Evolutionary conservation across 176 grass and related monocot species (phyloP).

Genomic region (Carex myosuroides): DNA sequence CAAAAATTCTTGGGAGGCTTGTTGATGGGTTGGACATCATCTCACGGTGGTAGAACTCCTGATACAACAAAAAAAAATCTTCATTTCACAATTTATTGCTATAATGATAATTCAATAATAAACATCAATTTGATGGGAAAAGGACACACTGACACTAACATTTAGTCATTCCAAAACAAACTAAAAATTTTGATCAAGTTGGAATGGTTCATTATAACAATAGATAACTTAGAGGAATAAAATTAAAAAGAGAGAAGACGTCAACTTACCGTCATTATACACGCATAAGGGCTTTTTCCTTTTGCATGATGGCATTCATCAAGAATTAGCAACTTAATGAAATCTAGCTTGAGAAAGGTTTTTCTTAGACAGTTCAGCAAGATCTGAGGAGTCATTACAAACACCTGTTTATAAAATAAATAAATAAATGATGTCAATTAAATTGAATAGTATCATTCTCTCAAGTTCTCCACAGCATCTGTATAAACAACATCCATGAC

Average conservation of each 20-base stretch:
- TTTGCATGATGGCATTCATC: slow-evolving; percentile 68
- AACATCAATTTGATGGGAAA: neutral
- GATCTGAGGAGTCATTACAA: slow-evolving; percentile 87
- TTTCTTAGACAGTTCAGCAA: slow-evolving; percentile 60
- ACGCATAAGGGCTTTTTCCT: slow-evolving; percentile 48
- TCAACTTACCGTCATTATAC: slow-evolving; percentile 50
- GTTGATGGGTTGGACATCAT: slow-evolving; percentile 24
- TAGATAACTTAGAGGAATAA: neutral
- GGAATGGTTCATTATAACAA: neutral
- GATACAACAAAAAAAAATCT: neutral
- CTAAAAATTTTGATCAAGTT: neutral
- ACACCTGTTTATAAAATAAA: slow-evolving; percentile 31
- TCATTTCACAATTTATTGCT: neutral
- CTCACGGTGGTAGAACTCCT: slow-evolving; percentile 73
- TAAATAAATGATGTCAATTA: neutral
- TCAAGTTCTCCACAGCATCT: neutral
- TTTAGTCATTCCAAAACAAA: too few species aligned
- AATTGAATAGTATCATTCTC: neutral
- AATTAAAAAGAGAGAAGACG: neutral
- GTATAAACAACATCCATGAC: neutral
- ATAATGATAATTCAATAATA: slow-evolving; percentile 14
- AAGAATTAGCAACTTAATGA: slow-evolving; percentile 68
- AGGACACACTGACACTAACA: neutral
- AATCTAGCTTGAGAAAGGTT: slow-evolving; percentile 48
- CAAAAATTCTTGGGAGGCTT: slow-evolving; percentile 65